These are phyloP conservation scores for Podospora bellae-mahoneyi DNA, from an alignment of 495 filamentous ascomycete genomes.

Conservation along the genomic window DNA sequence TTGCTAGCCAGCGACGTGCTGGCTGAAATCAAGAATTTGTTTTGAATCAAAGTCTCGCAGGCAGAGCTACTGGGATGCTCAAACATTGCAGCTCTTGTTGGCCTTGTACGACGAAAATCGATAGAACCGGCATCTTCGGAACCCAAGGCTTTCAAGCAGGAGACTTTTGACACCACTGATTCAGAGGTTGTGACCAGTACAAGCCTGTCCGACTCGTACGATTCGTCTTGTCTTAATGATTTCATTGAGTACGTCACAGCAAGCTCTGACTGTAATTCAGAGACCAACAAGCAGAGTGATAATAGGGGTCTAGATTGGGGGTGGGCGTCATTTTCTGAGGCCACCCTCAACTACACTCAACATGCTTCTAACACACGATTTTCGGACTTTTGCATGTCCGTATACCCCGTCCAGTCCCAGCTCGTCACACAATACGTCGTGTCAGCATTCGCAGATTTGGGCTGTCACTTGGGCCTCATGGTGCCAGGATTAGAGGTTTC, in stretches of 20 bases:
- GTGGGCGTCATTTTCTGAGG: not conserved
- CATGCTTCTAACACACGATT: not conserved
- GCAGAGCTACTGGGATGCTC: not conserved
- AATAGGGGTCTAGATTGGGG: not conserved
- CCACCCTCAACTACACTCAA: not conserved
- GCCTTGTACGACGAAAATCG: not conserved
- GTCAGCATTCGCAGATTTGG: slow-evolving; percentile 40
- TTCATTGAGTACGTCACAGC: not conserved
- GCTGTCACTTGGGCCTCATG: slow-evolving; percentile 24
- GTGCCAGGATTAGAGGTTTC: slow-evolving; percentile 25
- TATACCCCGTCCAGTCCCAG: slow-evolving; percentile 35
- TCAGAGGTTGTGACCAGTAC: not conserved
- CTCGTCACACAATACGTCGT: slow-evolving; percentile 42
- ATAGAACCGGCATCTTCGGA: not conserved
- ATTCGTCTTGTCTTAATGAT: not conserved
- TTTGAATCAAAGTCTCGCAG: not conserved
- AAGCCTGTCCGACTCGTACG: too few relatives aligned
- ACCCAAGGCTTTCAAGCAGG: not conserved
- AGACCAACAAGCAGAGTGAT: not conserved
- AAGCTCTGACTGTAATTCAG: not conserved
- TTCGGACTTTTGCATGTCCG: slow-evolving; percentile 32
- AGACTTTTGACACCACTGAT: not conserved
- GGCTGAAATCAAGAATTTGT: not conserved
- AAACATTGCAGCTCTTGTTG: not conserved
- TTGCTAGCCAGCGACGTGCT: slow-evolving; percentile 24